These are phyloP conservation scores for Mucor piriformis DNA, from an alignment of 371 early-diverging fungal genomes.

Conservation along the genomic window DNA sequence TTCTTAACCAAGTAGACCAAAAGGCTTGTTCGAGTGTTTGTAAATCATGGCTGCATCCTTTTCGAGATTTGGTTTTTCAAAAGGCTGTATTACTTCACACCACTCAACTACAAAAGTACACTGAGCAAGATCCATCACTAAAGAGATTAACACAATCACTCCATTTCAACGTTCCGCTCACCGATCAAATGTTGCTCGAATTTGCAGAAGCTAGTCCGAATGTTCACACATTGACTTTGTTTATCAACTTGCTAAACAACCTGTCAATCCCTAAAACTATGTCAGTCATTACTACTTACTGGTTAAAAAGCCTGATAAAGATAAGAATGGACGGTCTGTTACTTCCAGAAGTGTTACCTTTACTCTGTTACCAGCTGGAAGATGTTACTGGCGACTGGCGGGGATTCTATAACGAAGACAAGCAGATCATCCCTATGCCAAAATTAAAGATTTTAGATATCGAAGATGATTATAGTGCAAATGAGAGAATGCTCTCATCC, in stretches of 20 bases:
- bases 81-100: neutral
- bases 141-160: neutral
- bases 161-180: neutral
- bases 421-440: neutral
- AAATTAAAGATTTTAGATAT: neutral
- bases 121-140: neutral
- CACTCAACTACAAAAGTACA: neutral
- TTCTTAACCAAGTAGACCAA: neutral
- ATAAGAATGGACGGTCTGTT: constrained; percentile 4
- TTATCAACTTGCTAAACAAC: neutral
- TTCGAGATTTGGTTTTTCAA: neutral
- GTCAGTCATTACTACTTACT: neutral
- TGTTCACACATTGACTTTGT: neutral
- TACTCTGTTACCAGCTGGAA: neutral
- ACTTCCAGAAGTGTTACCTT: neutral
- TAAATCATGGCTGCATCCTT: neutral
- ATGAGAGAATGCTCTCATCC: neutral
- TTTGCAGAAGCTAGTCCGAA: neutral
- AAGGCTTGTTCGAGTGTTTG: neutral
- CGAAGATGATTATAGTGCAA: neutral
- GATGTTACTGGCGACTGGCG: neutral
- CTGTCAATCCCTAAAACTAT: neutral
- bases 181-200: neutral
- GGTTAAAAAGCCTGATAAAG: neutral
- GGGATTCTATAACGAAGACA: neutral